Conservation (phyloP, 441 rosid genomes). For the Aleurites moluccanus region DNA sequence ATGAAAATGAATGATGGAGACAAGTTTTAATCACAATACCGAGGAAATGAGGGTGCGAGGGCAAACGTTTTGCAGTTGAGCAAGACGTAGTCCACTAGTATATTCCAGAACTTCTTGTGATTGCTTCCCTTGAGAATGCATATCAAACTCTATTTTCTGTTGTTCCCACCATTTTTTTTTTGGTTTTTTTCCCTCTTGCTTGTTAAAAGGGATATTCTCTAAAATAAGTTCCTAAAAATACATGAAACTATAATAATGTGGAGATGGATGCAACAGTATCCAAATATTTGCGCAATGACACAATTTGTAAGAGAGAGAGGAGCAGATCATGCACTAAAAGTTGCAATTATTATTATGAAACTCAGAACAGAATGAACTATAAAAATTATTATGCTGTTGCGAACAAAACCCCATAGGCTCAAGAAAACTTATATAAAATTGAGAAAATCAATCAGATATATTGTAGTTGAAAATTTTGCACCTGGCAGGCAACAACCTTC, state of each 20-base stretch:
- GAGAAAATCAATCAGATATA: neutral
- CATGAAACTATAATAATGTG: neutral
- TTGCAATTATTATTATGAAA: neutral
- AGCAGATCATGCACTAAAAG: neutral
- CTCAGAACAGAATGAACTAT: neutral
- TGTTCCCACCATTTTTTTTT: neutral
- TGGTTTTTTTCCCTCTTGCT: neutral
- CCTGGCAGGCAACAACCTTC: conserved; percentile 20
- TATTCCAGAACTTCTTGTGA: no score
- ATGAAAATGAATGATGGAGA: no score
- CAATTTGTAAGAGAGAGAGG: neutral
- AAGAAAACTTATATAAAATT: neutral
- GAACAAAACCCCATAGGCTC: neutral
- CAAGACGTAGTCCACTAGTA: no score
- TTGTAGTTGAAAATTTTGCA: neutral
- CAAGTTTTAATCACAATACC: no score
- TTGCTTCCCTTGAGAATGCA: neutral
- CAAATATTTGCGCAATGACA: neutral
- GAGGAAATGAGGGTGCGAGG: no score
- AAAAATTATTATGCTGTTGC: neutral
- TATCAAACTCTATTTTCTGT: neutral
- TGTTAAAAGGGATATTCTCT: neutral
- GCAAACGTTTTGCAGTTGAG: no score
- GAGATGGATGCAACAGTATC: neutral
- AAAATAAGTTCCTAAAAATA: neutral